Percentiles rank a stretch among this genome's conserved stretches.
Conservation (phyloP, 345 rosid species). For the Citrus hindsii region DNA sequence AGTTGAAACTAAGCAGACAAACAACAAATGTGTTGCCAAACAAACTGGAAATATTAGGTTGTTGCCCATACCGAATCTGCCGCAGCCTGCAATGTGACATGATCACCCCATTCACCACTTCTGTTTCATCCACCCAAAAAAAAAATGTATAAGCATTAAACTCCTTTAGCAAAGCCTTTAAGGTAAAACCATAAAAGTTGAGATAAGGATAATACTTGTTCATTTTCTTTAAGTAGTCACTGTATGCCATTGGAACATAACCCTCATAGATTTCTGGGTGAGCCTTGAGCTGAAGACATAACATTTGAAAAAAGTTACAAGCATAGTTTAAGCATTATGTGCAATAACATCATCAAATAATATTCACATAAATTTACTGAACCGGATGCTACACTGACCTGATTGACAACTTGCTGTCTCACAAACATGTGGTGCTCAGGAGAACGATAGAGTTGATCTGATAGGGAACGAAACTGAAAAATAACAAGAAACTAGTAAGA, state of each 20-base stretch:
- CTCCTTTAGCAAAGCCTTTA: not conserved
- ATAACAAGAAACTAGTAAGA: slow-evolving; percentile 18
- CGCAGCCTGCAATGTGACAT: slow-evolving; percentile 70
- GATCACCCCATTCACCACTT: slow-evolving; percentile 74
- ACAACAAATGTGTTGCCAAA: not conserved
- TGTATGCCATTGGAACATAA: slow-evolving; percentile 56
- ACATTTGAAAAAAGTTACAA: slow-evolving; percentile 1
- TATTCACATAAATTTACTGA: not conserved
- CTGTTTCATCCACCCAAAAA: slow-evolving; percentile 24
- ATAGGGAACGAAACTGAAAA: slow-evolving; percentile 75
- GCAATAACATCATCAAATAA: not conserved
- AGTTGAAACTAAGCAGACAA: not conserved
- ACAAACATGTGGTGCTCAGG: slow-evolving; percentile 67
- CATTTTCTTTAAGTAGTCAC: slow-evolving; percentile 59
- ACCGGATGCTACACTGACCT: slow-evolving; percentile 37
- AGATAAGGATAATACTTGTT: slow-evolving; percentile 34
- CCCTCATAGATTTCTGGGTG: slow-evolving; percentile 42
- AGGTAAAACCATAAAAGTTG: not conserved
- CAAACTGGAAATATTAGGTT: not conserved
- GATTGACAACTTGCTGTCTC: slow-evolving; percentile 64
- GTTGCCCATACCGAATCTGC: slow-evolving; percentile 46
- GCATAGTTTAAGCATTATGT: not conserved
- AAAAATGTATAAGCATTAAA: not conserved
- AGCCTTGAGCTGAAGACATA: slow-evolving; percentile 41
- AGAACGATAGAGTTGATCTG: slow-evolving; percentile 88